Evolutionary conservation across 352 stramenopile species (phyloP).

Genomic region (Globisporangium camurandrum): DNA sequence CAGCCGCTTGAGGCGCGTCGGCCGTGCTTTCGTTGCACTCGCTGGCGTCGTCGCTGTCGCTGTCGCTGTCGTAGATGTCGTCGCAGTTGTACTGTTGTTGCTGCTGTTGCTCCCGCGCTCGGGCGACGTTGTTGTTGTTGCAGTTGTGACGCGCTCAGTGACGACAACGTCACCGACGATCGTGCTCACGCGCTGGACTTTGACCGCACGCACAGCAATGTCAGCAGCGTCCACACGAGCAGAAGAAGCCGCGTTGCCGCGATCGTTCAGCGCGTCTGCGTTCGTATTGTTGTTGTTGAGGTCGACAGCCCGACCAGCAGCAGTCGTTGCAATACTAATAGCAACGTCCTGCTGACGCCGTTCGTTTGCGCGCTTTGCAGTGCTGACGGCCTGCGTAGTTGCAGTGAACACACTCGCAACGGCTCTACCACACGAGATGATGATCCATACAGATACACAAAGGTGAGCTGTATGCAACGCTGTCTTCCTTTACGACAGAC

Average conservation of each 20-base stretch:
- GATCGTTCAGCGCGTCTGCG: background rate
- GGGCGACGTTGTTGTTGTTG: background rate
- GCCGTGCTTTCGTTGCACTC: slow-evolving; percentile 10
- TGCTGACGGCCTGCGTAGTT: background rate
- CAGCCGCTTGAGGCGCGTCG: slow-evolving; percentile 15
- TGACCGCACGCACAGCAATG: background rate
- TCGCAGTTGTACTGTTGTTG: background rate
- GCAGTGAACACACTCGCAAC: slow-evolving; percentile 6
- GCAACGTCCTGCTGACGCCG: no score
- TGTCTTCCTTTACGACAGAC: background rate
- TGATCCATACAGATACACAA: background rate
- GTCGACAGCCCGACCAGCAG: no score
- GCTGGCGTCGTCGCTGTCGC: background rate
- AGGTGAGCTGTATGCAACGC: background rate
- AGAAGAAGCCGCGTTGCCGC: no score
- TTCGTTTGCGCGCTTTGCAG: background rate
- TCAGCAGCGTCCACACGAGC: no score
- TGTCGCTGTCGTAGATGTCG: no score
- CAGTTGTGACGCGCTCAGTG: slow-evolving; percentile 4
- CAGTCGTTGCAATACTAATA: no score
- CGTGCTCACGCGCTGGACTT: slow-evolving; percentile 13
- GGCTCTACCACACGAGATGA: no score
- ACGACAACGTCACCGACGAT: slow-evolving; percentile 7
- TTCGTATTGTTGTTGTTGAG: background rate
- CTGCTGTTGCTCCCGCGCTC: slow-evolving; percentile 1